Evolutionary conservation across 2,329 filamentous ascomycete genomes (phyloP).

Genomic region (Pyricularia grisea): DNA sequence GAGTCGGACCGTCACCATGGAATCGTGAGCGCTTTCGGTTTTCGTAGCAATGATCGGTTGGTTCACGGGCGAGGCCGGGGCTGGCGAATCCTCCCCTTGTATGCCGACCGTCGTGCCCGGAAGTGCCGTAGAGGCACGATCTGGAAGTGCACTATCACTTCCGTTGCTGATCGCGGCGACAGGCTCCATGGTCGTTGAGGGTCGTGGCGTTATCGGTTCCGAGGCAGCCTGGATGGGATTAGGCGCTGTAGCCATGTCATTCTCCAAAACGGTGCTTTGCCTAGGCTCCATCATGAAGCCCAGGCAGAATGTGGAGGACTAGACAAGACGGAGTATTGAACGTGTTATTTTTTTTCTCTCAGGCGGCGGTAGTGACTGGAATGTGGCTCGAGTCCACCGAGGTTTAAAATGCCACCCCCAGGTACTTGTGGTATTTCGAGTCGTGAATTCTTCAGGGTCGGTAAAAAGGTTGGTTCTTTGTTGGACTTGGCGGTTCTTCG

Average conservation of each 20-base stretch:
- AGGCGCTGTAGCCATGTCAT: neutral
- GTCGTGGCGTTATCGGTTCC: conserved; percentile 6
- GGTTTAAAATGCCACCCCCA: neutral
- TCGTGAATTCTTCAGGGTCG: neutral
- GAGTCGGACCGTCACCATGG: conserved; percentile 58
- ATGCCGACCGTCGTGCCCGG: neutral
- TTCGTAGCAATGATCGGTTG: neutral
- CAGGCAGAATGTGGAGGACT: neutral
- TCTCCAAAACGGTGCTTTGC: conserved; percentile 3
- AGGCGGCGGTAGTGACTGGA: conserved; percentile 3
- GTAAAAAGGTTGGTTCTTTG: neutral
- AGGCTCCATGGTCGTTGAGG: conserved; percentile 7
- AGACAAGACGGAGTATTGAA: neutral
- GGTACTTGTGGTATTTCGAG: neutral
- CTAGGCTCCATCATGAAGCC: conserved; percentile 18
- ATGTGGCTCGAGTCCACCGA: conserved; percentile 2
- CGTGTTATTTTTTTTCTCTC: neutral
- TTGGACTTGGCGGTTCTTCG: neutral
- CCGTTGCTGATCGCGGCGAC: neutral
- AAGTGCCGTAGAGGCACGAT: neutral
- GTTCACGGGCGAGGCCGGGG: neutral
- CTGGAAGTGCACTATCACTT: neutral
- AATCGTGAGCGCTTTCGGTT: conserved; percentile 33
- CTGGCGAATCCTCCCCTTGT: neutral
- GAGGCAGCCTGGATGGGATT: neutral